phyloP scores from a whole-genome alignment of 345 rosid species.

The Hibiscus syriacus region DNA sequence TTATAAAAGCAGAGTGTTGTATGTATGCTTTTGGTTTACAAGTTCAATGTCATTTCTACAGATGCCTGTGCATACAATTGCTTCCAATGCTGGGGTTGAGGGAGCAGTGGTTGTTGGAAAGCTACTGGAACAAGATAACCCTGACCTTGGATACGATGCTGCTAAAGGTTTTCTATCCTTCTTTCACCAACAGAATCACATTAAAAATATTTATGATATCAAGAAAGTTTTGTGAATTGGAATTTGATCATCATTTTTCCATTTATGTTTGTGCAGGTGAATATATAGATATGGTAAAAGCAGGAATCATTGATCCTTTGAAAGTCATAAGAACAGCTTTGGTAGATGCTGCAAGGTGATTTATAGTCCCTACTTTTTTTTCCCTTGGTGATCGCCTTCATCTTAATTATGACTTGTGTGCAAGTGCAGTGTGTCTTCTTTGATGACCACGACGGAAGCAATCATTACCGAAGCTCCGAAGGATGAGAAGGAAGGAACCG shows the following conservation, averaged over 20 bases:
- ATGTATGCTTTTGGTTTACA: no score
- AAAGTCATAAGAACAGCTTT: slow-evolving; percentile 26
- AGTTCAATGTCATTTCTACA: neutral
- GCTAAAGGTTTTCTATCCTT: neutral
- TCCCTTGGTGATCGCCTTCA: no score
- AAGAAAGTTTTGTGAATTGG: no score
- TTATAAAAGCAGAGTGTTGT: no score
- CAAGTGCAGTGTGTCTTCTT: slow-evolving; percentile 41
- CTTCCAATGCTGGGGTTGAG: neutral
- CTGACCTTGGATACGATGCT: neutral
- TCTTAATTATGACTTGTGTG: neutral
- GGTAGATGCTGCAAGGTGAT: slow-evolving; percentile 16
- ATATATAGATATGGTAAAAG: slow-evolving; percentile 52
- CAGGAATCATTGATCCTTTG: slow-evolving; percentile 57
- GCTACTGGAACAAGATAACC: neutral
- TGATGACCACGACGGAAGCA: slow-evolving; percentile 23
- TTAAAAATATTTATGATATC: neutral
- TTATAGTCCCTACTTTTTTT: no score
- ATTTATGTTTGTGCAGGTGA: slow-evolving; percentile 31
- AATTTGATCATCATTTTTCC: neutral
- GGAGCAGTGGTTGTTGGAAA: neutral
- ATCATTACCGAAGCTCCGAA: slow-evolving; percentile 42
- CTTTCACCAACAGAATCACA: neutral
- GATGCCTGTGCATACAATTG: neutral
- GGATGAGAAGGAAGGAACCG: slow-evolving; percentile 31